A percentile compares a stretch with the other conserved stretches of the same genome.
Conservation (phyloP, 2,329 filamentous ascomycete genomes). For the Colletotrichum truncatum region DNA sequence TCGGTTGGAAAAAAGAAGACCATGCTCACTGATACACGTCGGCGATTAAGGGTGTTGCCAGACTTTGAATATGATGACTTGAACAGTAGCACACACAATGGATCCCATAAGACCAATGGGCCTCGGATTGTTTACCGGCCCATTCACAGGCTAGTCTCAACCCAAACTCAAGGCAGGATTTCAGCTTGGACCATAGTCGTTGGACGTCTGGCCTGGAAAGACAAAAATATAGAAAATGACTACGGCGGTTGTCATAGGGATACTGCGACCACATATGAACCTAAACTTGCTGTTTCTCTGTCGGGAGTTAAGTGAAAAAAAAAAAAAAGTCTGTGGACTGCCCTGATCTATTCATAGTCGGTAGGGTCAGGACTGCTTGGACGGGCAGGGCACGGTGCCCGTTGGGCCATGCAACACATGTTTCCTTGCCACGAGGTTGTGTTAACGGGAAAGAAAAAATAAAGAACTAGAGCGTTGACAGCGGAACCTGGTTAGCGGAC, state of each 20-base stretch:
- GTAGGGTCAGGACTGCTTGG: neutral
- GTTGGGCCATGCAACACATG: neutral
- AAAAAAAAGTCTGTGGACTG: neutral
- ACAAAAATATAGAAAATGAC: too few species aligned
- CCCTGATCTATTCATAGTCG: constrained; percentile 7
- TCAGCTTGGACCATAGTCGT: too few species aligned
- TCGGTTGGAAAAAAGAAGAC: too few species aligned
- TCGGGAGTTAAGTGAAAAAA: neutral
- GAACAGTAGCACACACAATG: too few species aligned
- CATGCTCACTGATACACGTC: too few species aligned
- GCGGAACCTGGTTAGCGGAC: constrained; percentile 21
- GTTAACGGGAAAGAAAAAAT: too few species aligned
- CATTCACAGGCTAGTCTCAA: too few species aligned
- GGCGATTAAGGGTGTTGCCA: too few species aligned
- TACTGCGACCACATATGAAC: neutral
- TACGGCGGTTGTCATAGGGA: neutral
- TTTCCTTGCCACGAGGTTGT: neutral
- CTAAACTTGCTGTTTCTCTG: neutral
- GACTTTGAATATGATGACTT: too few species aligned
- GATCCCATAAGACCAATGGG: too few species aligned
- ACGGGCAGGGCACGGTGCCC: neutral
- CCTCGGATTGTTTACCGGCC: too few species aligned
- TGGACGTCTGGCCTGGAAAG: neutral
- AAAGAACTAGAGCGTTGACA: constrained; percentile 2
- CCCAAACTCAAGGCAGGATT: too few species aligned